Conservation (phyloP, 805 yeast genomes). For the Cyberlindnera mississippiensis region DNA sequence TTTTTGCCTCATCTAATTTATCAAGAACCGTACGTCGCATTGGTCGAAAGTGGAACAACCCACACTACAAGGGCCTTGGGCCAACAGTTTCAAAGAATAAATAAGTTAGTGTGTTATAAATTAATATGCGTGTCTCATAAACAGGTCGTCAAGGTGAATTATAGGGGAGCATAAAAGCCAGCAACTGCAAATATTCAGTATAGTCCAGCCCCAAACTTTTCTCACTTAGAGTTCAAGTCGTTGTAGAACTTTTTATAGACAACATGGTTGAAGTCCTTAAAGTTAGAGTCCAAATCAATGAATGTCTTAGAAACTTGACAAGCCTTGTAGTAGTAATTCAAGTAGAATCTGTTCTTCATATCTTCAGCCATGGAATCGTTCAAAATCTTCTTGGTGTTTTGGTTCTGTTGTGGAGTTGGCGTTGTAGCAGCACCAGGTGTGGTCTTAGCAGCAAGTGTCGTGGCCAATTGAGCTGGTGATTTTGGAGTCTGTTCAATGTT, state of each 20-base stretch:
- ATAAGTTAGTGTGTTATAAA: too few species aligned
- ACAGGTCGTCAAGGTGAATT: too few species aligned
- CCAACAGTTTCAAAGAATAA: too few species aligned
- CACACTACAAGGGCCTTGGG: too few species aligned
- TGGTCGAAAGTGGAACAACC: too few species aligned
- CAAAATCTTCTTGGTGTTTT: conserved; percentile 18
- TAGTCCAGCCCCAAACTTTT: too few species aligned
- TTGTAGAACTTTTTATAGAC: conserved; percentile 40
- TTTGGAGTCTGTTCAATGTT: conserved; percentile 23
- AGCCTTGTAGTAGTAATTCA: conserved; percentile 48
- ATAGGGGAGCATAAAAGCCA: too few species aligned
- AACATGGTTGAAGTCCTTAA: conserved; percentile 49
- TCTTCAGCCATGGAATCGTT: conserved; percentile 14
- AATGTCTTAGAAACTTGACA: conserved; percentile 59
- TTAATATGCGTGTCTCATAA: too few species aligned
- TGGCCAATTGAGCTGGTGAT: conserved; percentile 17
- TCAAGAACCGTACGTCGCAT: too few species aligned
- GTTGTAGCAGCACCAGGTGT: background rate
- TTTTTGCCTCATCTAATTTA: too few species aligned
- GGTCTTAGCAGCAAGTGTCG: conserved; percentile 7
- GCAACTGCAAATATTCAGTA: too few species aligned
- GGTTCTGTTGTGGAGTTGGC: conserved; percentile 3
- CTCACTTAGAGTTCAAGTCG: conserved; percentile 22
- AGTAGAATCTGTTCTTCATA: conserved; percentile 28
- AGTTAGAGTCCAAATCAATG: conserved; percentile 59